These are phyloP conservation scores for Collybiopsis luxurians DNA, from an alignment of 768 basidiomycete species.

Conservation along the genomic window DNA sequence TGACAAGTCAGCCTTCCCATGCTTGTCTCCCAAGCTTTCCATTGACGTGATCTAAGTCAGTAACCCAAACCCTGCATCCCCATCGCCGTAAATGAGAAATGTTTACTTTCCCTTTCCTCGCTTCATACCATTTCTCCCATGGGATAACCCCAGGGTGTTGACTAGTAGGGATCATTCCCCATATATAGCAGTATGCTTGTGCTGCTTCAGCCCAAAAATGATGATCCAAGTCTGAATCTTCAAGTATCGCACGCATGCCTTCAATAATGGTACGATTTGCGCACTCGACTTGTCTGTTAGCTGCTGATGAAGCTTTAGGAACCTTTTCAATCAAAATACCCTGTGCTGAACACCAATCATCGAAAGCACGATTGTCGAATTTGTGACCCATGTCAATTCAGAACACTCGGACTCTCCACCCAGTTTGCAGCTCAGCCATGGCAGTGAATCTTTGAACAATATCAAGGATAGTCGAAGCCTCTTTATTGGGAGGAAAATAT, in stretches of 20 bases:
- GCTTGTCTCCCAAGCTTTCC: slow-evolving; percentile 14
- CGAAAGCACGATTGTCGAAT: neutral
- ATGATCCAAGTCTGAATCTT: neutral
- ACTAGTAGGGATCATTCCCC: neutral
- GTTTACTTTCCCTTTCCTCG: neutral
- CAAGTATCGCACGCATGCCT: neutral
- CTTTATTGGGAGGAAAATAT: neutral
- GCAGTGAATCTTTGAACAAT: neutral
- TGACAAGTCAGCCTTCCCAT: slow-evolving; percentile 14
- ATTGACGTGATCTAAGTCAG: slow-evolving; percentile 11
- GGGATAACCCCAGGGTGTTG: neutral
- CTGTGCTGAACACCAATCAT: neutral
- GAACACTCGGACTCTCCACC: neutral
- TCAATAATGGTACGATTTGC: neutral
- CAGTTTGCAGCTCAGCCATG: neutral
- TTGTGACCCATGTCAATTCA: neutral
- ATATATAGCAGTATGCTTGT: neutral
- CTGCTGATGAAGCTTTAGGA: neutral
- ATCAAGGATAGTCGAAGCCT: neutral
- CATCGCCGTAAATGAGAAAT: slow-evolving; percentile 13
- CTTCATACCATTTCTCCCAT: neutral
- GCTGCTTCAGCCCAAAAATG: neutral
- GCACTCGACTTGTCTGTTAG: neutral
- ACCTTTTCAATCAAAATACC: neutral
- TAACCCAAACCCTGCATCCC: slow-evolving; percentile 14